Evolutionary conservation across 2,329 filamentous ascomycete species (phyloP), one percentile per base, ranked within the genome.

Genomic region (Grosmannia serpens): DNA sequence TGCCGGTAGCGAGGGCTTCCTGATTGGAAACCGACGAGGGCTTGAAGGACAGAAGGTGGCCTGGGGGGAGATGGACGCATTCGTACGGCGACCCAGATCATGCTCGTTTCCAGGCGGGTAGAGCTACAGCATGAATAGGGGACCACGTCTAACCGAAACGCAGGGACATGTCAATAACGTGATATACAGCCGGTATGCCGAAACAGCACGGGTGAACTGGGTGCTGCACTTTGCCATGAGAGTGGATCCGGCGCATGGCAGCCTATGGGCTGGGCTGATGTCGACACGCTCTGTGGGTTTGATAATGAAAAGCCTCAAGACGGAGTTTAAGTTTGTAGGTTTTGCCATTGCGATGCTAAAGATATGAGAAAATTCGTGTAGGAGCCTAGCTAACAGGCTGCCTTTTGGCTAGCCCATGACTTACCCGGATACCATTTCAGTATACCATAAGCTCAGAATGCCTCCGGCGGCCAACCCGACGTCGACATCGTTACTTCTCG

Each of bases 101-200:
- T 8, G 4, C 20, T 33, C 58, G 20, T 11, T 2, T 22, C 15
- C 6, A 31, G n/a, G 5, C 13, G 17, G 13, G 20, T 24, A 29
- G 29, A 22, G n/a, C 29, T 9, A 22, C 7, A 17, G 10, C 13
- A 9, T 26, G 13, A n/a, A 44, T 9, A 38, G 24, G 4, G 3
- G 5, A n/a, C 22, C 22, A 29, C 10, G 15, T 33, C 54, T 56
- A 31, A 56, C 54, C 13, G 8, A 33, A 26, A 6, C 44, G 17
- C 31, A 74, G 84, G 82, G 84, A 54, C 90, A 96, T 70, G 87
- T 96, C 54, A 96, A 95, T 70, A 95, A 95, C 65, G 85, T 91
- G 62, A 83, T 82, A 63, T 95, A 95, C 70, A 85, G 88, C 65
- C 82, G 87, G 61, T 95, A 89, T 70, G 90, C 90, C 41, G 91